A percentile compares a stretch with the other conserved stretches of the same genome.
These are phyloP conservation scores for Ceratobasidium sp. DNA, from an alignment of 1,284 basidiomycete genomes.

Conservation along the genomic window DNA sequence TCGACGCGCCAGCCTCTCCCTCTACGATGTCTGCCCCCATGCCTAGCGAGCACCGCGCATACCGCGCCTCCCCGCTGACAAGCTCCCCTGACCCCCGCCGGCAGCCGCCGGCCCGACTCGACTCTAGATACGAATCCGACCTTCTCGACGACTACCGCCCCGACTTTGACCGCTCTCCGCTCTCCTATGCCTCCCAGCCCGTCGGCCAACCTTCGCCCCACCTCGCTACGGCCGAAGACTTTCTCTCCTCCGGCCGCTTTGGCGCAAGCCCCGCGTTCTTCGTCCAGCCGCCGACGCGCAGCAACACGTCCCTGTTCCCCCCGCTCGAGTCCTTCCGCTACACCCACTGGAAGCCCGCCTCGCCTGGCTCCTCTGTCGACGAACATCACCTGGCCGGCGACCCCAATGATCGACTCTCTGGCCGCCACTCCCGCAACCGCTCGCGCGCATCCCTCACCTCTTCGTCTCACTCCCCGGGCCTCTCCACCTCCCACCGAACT, in stretches of 20 bases:
- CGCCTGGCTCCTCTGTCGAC: slow-evolving; percentile 37
- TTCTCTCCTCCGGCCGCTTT: slow-evolving; percentile 30
- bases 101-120: slow-evolving; percentile 39
- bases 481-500: slow-evolving; percentile 57
- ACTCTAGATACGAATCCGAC: slow-evolving; percentile 43
- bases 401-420: slow-evolving; percentile 20
- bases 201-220: slow-evolving; percentile 23
- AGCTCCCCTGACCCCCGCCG: neutral
- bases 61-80: slow-evolving; percentile 19
- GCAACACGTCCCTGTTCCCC: slow-evolving; percentile 41
- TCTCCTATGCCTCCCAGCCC: slow-evolving; percentile 12
- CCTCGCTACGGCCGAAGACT: slow-evolving; percentile 28
- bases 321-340: slow-evolving; percentile 37
- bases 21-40: slow-evolving; percentile 44
- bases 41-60: slow-evolving; percentile 22
- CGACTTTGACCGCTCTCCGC: slow-evolving; percentile 38
- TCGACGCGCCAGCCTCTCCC: slow-evolving; percentile 41
- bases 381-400: slow-evolving; percentile 22
- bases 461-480: slow-evolving; percentile 46
- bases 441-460: slow-evolving; percentile 44
- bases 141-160: slow-evolving; percentile 42
- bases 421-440: slow-evolving; percentile 37
- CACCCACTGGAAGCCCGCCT: slow-evolving; percentile 25
- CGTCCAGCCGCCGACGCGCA: slow-evolving; percentile 41
- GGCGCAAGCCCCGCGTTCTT: slow-evolving; percentile 33